Base-by-base conservation (phyloP, 2,329 filamentous ascomycete species). In the Nothopassalora personata region DNA sequence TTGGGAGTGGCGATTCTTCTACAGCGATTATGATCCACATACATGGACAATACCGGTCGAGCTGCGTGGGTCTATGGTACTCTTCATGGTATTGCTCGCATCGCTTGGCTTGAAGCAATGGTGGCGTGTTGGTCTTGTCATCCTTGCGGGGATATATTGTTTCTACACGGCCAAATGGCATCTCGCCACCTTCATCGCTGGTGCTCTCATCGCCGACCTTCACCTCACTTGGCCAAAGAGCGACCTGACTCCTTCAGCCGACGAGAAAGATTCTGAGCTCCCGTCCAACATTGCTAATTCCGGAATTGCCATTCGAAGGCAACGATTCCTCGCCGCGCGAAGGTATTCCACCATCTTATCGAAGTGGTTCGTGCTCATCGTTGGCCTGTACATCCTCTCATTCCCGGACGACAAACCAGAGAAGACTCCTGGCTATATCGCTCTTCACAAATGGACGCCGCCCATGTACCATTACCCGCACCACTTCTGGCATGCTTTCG, bases 31-130 rank as follows among this genome's bases (percentile, higher is more conserved):
- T 23, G 54, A 62, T 34, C 60, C 60, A 9, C 60, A 59, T 36
- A 62, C 56, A 1, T 63, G 58, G 60, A 60, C 60, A 9, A 60
- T 60, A 28, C 60, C 60, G 9, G 54, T 58, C 4, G 60, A 62
- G 15, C 60, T 62, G 11, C 46, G 52, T 18, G 58, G 51, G 4
- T 55, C 50, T 10, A 60, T 63, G 39, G 56, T 63, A 7, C 23
- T 63, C n/a, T 60, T 60, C 31, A 28, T 57, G 28, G n/a, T 61
- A 11, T 51, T 63, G 1, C 31, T 63, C 5, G 59, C 56, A 27
- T 58, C 56, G 30, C 46, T 51, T 15, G 53, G 58, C 1, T 36
- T 63, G 2, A 63, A 57, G 46, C 55, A 49, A 33, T 36, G 53
- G 53, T 63, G 56, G 55, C 46, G 50, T 18, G 45, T 56, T 46